Percentiles rank a stretch among this genome's conserved stretches.
These are phyloP conservation scores for Aspergillus ustus DNA, from an alignment of 2,329 filamentous ascomycete genomes.

Conservation along the genomic window DNA sequence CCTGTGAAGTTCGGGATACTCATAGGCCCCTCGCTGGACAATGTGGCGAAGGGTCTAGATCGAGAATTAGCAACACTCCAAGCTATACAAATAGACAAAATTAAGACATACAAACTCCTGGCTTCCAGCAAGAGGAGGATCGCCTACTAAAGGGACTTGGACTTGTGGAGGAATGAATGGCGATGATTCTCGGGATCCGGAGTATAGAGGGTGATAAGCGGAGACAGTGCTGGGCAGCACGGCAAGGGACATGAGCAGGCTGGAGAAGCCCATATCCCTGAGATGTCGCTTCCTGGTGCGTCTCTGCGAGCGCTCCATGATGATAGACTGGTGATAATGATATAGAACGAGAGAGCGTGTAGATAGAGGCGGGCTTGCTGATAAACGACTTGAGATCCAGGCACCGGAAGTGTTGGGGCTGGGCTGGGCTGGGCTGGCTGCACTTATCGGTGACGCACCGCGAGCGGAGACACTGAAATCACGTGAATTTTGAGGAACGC, in stretches of 20 bases:
- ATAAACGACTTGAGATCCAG: neutral
- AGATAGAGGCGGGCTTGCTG: conserved; percentile 5
- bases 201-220: conserved; percentile 32
- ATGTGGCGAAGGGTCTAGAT: conserved; percentile 73
- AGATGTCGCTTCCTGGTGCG: conserved; percentile 23
- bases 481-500: conserved; percentile 3
- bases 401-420: neutral
- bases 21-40: conserved; percentile 85
- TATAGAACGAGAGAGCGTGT: conserved; percentile 17
- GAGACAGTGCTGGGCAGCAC: conserved; percentile 28
- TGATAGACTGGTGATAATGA: conserved; percentile 23
- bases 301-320: conserved; percentile 28
- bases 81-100: neutral
- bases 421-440: neutral
- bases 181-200: conserved; percentile 27
- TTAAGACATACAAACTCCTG: conserved; percentile 43
- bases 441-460: conserved; percentile 17
- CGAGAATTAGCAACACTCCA: conserved; percentile 7
- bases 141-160: conserved; percentile 35
- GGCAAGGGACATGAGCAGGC: conserved; percentile 29
- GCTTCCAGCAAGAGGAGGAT: conserved; percentile 25
- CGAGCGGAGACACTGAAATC: conserved; percentile 4
- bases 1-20: conserved; percentile 76
- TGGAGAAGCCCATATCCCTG: conserved; percentile 19
- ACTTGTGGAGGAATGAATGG: conserved; percentile 41